These are phyloP conservation scores for Gardenia jasminoides DNA, from an alignment of 257 asterid species.

Conservation along the genomic window DNA sequence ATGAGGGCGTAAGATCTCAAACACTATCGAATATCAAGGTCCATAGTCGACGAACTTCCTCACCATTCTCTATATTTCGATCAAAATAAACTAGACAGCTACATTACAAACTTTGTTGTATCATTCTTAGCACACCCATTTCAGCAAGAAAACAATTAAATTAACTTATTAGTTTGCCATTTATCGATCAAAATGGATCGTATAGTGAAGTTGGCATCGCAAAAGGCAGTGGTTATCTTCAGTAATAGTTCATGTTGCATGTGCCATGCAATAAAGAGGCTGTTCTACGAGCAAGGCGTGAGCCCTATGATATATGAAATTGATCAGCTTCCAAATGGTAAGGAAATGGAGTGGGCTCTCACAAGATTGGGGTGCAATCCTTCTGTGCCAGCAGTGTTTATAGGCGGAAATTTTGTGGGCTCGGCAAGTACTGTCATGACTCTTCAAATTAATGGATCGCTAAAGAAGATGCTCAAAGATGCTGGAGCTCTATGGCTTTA, in stretches of 20 bases:
- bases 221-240: slow-evolving; percentile 35
- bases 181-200: slow-evolving; percentile 14
- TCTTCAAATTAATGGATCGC: slow-evolving; percentile 27
- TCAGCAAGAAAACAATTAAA: background rate
- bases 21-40: slow-evolving; percentile 18
- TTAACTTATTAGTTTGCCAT: background rate
- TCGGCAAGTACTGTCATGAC: slow-evolving; percentile 22
- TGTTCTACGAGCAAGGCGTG: slow-evolving; percentile 30
- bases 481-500: slow-evolving; percentile 36
- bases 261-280: slow-evolving; percentile 36
- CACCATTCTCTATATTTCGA: background rate
- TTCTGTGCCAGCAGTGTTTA: slow-evolving; percentile 29
- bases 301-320: slow-evolving; percentile 29
- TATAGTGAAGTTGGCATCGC: slow-evolving; percentile 19
- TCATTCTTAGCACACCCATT: background rate
- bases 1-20: slow-evolving; percentile 2
- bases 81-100: background rate
- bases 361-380: slow-evolving; percentile 23
- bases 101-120: background rate
- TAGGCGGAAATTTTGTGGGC: slow-evolving; percentile 25
- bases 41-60: background rate
- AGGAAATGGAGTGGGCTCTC: slow-evolving; percentile 25
- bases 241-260: slow-evolving; percentile 34
- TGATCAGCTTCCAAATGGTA: slow-evolving; percentile 17
- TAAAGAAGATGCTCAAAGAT: slow-evolving; percentile 31